Percentiles rank a stretch among this genome's conserved stretches.
Conservation (phyloP, 2,329 filamentous ascomycete genomes). For the Monilinia laxa region DNA sequence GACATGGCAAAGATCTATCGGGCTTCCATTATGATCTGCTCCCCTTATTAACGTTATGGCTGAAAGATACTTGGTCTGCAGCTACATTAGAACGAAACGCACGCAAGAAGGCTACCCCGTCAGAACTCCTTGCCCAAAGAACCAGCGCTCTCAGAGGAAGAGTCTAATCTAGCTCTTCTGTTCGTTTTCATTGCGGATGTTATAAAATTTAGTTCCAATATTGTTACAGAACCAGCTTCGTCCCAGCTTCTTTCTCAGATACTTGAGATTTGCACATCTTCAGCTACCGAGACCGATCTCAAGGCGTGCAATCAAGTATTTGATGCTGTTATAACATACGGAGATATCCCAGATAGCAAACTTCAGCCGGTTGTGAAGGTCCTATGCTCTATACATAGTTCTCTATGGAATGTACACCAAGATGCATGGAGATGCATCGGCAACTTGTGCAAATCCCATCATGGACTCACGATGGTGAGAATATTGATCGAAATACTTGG, state of each 20-base stretch:
- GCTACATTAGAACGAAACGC: conserved; percentile 55
- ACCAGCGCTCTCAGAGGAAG: conserved; percentile 49
- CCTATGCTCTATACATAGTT: conserved; percentile 68
- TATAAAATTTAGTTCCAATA: conserved; percentile 74
- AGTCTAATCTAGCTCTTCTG: conserved; percentile 61
- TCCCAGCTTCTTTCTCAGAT: conserved; percentile 60
- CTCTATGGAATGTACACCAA: conserved; percentile 60
- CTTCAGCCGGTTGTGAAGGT: conserved; percentile 67
- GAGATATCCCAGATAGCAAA: conserved; percentile 62
- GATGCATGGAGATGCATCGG: conserved; percentile 68
- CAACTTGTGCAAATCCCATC: conserved; percentile 71
- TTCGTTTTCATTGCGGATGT: conserved; percentile 67
- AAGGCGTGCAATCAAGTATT: conserved; percentile 66
- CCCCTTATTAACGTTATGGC: conserved; percentile 61
- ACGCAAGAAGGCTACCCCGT: conserved; percentile 50
- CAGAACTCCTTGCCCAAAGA: conserved; percentile 42
- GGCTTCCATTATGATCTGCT: conserved; percentile 68
- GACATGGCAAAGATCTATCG: conserved; percentile 59
- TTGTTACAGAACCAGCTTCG: conserved; percentile 62
- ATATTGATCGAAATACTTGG: conserved; percentile 63
- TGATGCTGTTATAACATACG: conserved; percentile 70
- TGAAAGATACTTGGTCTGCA: conserved; percentile 55
- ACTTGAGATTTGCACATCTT: conserved; percentile 66
- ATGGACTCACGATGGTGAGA: conserved; percentile 67
- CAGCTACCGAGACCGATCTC: conserved; percentile 63